Base-by-base conservation (phyloP, 768 basidiomycete genomes). In the Suillus hirtellus region DNA sequence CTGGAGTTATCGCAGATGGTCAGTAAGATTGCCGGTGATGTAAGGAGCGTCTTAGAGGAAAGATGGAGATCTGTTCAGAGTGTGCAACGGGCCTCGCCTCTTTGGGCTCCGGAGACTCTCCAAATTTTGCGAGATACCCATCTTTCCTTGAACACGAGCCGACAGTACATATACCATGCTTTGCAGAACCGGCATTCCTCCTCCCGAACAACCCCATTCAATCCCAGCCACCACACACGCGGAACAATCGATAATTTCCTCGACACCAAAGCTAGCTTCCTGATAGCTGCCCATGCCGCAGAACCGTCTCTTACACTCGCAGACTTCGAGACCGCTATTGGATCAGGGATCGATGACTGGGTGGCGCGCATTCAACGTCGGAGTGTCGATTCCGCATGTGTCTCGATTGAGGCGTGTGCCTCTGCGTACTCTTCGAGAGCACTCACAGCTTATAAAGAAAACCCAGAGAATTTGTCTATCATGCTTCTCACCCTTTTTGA, bases 401-500 rank as follows among this genome's bases (percentile, higher is more conserved):
- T 55, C 7, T 40, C 60, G 9, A 63, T 74, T 12, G 73, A 69
- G 60, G 50, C 66, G 0, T 73, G 72, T 40, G 73, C 72, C 11
- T 56, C 58, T n/a, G 52, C 64, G 4, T 78, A 82, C 49, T 69
- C 70, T 1, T 65, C 64, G 1, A 50, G 70, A 0, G 76, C 81
- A 0, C 31, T 47, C 38, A 21, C 10, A 0, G 60, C 60, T 1
- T 82, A 81, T 52, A 43, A 59, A 11, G 64, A 65, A 12, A 80
- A 75, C 37, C 77, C 81, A 1, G 81, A 83, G 56, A 66, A 73
- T 37, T 44, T 72, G 4, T 84, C 82, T 0, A 60, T 79, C 2
- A 80, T 85, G 76, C 64, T 85, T 47, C 68, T 86, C 53, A 73
- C 72, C 1, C 61, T 56, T 11, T 27, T 73, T 10, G 79, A 83